A percentile compares a stretch with the other conserved stretches of the same genome.
phyloP scores from a whole-genome alignment of 768 basidiomycete species.

The Leccinum arenicola region DNA sequence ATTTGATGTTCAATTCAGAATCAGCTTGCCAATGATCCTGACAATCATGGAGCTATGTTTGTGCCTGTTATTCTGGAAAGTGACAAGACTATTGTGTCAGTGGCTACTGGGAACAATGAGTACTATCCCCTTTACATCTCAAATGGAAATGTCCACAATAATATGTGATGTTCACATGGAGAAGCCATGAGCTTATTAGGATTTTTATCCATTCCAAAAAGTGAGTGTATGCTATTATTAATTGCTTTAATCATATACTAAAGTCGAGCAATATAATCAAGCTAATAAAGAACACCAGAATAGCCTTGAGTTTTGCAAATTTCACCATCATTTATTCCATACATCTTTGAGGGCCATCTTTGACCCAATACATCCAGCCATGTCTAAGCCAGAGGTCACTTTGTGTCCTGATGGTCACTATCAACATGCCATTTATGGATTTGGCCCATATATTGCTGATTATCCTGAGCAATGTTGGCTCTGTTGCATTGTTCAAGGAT shows the following conservation, averaged over 20 bases:
- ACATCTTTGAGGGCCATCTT: neutral
- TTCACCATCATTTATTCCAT: neutral
- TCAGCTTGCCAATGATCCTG: neutral
- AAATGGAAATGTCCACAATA: neutral
- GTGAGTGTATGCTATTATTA: neutral
- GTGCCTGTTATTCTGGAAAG: neutral
- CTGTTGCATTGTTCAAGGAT: neutral
- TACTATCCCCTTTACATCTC: neutral
- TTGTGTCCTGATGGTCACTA: constrained; percentile 21
- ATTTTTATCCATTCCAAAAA: neutral
- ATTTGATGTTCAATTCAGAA: neutral
- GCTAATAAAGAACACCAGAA: neutral
- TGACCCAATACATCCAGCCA: neutral
- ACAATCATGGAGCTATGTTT: neutral
- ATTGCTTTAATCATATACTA: too few relatives aligned
- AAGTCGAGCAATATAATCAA: neutral
- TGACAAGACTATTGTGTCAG: neutral
- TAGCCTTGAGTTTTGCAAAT: neutral
- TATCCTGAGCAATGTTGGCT: constrained; percentile 38
- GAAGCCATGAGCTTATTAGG: neutral
- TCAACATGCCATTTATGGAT: constrained; percentile 19
- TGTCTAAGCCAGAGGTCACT: neutral
- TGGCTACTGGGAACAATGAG: neutral
- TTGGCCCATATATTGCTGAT: constrained; percentile 41
- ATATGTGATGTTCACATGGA: neutral